Conservation (phyloP, 345 rosid genomes). For the Noccaea caerulescens region DNA sequence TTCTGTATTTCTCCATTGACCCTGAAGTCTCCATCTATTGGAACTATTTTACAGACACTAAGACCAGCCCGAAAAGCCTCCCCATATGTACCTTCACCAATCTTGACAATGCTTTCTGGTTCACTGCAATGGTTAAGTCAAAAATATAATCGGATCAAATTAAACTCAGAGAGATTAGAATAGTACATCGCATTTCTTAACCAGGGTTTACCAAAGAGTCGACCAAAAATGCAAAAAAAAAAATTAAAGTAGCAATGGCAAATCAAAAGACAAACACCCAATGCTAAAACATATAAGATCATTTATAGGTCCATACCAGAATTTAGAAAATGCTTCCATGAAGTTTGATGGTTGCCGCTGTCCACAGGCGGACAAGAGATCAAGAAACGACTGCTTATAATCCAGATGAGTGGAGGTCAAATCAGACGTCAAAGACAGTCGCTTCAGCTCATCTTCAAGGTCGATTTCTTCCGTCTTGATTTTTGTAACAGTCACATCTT, state of each 20-base stretch:
- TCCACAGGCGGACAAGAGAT: constrained; percentile 68
- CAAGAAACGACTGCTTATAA: constrained; percentile 57
- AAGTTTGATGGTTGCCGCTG: constrained; percentile 66
- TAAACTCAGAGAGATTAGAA: constrained; percentile 10
- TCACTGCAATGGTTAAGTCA: constrained; percentile 50
- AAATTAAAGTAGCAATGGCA: not conserved
- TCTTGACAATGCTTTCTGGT: constrained; percentile 67
- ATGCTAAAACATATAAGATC: constrained; percentile 15
- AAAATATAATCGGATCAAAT: constrained; percentile 31
- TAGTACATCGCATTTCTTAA: constrained; percentile 3
- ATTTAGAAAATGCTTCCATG: constrained; percentile 70
- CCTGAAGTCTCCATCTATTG: constrained; percentile 82
- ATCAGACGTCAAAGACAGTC: constrained; percentile 71
- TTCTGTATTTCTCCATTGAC: constrained; percentile 95
- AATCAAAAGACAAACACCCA: constrained; percentile 19
- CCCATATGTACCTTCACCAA: constrained; percentile 98
- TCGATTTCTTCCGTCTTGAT: constrained; percentile 43
- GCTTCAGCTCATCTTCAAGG: constrained; percentile 63
- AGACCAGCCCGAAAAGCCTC: constrained; percentile 87
- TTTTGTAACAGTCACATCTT: constrained; percentile 42
- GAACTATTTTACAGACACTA: constrained; percentile 93
- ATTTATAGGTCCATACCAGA: constrained; percentile 60
- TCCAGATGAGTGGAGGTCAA: constrained; percentile 49
- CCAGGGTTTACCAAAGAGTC: constrained; percentile 2
- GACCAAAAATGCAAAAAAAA: constrained; percentile 26